A percentile compares a stretch with the other conserved stretches of the same genome.
Conservation (phyloP, 306 rosid genomes). For the Vigna unguiculata region DNA sequence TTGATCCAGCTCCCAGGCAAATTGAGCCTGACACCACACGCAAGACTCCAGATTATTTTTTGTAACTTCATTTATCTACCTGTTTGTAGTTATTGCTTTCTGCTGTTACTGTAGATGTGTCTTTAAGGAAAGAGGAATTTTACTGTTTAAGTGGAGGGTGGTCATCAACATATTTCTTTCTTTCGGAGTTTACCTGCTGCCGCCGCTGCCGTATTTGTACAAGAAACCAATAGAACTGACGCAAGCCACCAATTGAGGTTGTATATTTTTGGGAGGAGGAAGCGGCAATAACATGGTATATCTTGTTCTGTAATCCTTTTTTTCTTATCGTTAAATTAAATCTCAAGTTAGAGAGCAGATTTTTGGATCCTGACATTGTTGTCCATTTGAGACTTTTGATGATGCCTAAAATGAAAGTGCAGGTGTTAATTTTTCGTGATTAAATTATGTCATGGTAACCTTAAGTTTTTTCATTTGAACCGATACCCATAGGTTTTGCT, state of each 20-base stretch:
- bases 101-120: conserved; percentile 70
- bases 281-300: conserved; percentile 72
- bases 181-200: conserved; percentile 66
- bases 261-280: conserved; percentile 73
- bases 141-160: conserved; percentile 60
- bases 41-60: conserved; percentile 99
- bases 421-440: conserved; percentile 44
- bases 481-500: not conserved
- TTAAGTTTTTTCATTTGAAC: not conserved
- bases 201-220: conserved; percentile 59
- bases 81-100: conserved; percentile 63
- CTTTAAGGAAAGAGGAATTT: conserved; percentile 58
- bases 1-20: conserved; percentile 99
- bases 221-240: conserved; percentile 64
- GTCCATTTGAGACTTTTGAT: conserved; percentile 41
- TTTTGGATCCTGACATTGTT: conserved; percentile 45
- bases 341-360: conserved; percentile 52
- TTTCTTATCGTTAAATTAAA: conserved; percentile 20
- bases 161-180: conserved; percentile 79
- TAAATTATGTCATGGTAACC: conserved; percentile 34
- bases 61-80: conserved; percentile 64
- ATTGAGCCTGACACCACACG: conserved; percentile 96
- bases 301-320: conserved; percentile 55
- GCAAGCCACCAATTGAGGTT: conserved; percentile 66
- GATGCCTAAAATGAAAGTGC: conserved; percentile 45